Evolutionary conservation across 768 basidiomycete genomes (phyloP), one percentile per base, ranked within the genome.

Genomic region (Glaciozyma martinii): DNA sequence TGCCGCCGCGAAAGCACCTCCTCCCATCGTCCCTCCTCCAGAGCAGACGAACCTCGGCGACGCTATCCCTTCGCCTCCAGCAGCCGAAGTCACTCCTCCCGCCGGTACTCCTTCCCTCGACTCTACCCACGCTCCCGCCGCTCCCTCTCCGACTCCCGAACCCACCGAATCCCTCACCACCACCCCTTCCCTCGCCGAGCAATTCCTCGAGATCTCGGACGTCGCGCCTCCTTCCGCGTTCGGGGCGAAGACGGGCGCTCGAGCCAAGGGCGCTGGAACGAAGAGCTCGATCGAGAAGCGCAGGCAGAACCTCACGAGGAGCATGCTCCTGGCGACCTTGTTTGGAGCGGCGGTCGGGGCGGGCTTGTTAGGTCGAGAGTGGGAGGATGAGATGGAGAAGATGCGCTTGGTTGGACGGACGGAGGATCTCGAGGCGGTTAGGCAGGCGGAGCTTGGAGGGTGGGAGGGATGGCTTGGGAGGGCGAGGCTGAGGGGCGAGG

Each of bases 281-380:
- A 80, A 90, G 60, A 87, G 87, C 23, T 85, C 85, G 58, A 86
- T 86, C 66, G 94, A 95, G 77, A 80, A 82, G 70, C 81, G 81
- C 72, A 81, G 89, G 65, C 78, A 82, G 67, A 77, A 80, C 66
- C 76, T 85, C 71, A 80, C 82, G 8, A 78, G 86, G 43, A 71
- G 84, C 2, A 80, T 83, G 25, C 73, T 87, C 3, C 66, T 27
- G 23, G 37, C 85, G 42, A 74, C 88, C 10, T 78, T 80, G 6
- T 73, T 85, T 16, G 88, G 82, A 5, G 76, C 86, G 6, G 81
- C 82, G 3, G 81, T 78, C 19, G 82, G 83, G 49, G 80, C 80
- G 2, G 79, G 84, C 56, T 86, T 86, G 65, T 80, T 89, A 73
- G 90, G 90, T 0, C 80, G 86, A 54, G 86, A 88, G 52, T 93